A percentile compares a stretch with the other conserved stretches of the same genome.
These are phyloP conservation scores for Mycena amicta DNA, from an alignment of 768 basidiomycete species.

Conservation along the genomic window DNA sequence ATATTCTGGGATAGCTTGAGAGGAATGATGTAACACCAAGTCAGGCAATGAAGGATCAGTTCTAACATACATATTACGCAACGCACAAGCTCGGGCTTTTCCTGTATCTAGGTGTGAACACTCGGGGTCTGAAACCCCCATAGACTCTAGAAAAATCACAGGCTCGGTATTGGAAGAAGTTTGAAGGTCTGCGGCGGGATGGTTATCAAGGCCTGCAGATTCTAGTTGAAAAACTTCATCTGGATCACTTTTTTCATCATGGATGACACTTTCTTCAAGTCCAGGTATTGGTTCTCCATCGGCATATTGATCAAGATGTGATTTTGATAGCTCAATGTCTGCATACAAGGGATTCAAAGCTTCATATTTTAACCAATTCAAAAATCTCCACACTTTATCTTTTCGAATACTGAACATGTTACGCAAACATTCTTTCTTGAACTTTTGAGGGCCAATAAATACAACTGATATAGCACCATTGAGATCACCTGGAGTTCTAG, in stretches of 20 bases:
- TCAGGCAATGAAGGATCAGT: constrained; percentile 17
- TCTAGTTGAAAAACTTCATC: constrained; percentile 25
- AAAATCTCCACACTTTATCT: constrained; percentile 27
- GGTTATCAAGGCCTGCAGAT: constrained; percentile 29
- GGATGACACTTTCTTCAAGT: constrained; percentile 9
- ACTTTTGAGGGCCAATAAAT: constrained; percentile 31
- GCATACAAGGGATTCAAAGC: constrained; percentile 26
- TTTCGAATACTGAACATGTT: constrained; percentile 27
- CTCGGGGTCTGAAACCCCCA: constrained; percentile 35
- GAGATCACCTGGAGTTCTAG: constrained; percentile 28
- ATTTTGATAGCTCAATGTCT: background rate
- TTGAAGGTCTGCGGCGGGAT: constrained; percentile 23
- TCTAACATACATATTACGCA: constrained; percentile 25
- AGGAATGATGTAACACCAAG: constrained; percentile 24
- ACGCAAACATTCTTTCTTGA: constrained; percentile 16
- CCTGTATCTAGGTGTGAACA: constrained; percentile 23
- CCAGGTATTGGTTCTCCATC: background rate
- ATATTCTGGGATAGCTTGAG: constrained; percentile 30
- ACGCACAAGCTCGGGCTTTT: constrained; percentile 26
- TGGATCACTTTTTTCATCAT: constrained; percentile 13
- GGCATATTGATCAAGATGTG: background rate
- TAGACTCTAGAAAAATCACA: constrained; percentile 7
- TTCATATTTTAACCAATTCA: constrained; percentile 25
- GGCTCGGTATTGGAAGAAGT: constrained; percentile 14
- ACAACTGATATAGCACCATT: constrained; percentile 29